Conservation (phyloP, 2,329 filamentous ascomycete species). For the Aureobasidium sp. region DNA sequence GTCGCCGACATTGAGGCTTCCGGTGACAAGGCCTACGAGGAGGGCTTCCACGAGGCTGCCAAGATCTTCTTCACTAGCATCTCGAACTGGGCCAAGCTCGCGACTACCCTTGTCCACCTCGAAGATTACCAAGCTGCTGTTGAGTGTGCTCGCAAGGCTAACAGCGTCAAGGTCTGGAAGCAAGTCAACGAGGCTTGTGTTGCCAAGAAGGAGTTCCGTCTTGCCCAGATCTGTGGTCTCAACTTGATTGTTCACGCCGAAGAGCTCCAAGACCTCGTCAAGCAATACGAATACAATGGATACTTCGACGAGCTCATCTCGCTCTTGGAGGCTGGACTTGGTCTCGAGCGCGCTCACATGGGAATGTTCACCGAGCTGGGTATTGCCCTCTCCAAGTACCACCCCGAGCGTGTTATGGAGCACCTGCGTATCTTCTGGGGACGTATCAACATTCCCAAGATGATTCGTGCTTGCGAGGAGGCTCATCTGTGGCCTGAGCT, state of each 20-base stretch:
- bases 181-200: slow-evolving; percentile 96
- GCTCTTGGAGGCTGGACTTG: slow-evolving; percentile 88
- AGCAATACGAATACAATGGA: slow-evolving; percentile 92
- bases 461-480: slow-evolving; percentile 88
- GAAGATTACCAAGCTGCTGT: slow-evolving; percentile 96
- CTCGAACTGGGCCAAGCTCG: slow-evolving; percentile 99
- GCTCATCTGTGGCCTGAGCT: slow-evolving; percentile 96
- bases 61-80: slow-evolving; percentile 99
- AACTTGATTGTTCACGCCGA: slow-evolving; percentile 97
- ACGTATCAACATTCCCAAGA: slow-evolving; percentile 94
- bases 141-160: slow-evolving; percentile 95
- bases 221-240: slow-evolving; percentile 96
- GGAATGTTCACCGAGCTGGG: slow-evolving; percentile 93
- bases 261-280: slow-evolving; percentile 84
- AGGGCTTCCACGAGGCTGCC: slow-evolving; percentile 88
- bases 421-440: slow-evolving; percentile 98
- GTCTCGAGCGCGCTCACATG: slow-evolving; percentile 68
- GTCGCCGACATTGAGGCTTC: slow-evolving; percentile 95
- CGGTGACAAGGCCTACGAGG: slow-evolving; percentile 94
- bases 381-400: slow-evolving; percentile 88
- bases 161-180: slow-evolving; percentile 99
- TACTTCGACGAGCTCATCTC: slow-evolving; percentile 98
- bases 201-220: slow-evolving; percentile 95
- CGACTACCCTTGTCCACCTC: slow-evolving; percentile 94
- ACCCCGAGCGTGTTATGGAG: slow-evolving; percentile 94